Conservation (phyloP, 1,284 basidiomycete genomes). For the Sporisorium scitamineum region DNA sequence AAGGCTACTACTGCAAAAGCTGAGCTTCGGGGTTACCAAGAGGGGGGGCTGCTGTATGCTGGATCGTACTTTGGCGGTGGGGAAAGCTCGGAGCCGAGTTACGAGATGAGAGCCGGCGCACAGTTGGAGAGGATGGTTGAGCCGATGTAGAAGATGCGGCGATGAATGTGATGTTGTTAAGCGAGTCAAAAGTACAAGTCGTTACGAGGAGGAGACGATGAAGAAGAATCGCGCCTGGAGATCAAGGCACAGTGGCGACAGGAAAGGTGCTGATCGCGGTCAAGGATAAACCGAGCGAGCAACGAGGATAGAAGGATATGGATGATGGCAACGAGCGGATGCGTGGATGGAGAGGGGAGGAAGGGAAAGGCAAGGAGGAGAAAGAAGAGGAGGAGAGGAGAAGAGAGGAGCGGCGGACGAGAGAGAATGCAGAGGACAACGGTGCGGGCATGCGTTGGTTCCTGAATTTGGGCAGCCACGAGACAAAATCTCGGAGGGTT, state of each 20-base stretch:
- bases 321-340: not conserved
- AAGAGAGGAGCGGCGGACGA: not conserved
- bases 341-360: not conserved
- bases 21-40: not conserved
- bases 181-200: not conserved
- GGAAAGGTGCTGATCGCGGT: not conserved
- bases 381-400: not conserved
- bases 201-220: not conserved
- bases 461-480: conserved; percentile 2
- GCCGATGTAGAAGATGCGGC: not conserved
- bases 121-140: not conserved
- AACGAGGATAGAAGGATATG: not conserved
- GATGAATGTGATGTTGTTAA: not conserved
- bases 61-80: not conserved
- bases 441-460: conserved; percentile 4
- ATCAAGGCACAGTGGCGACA: not conserved
- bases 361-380: not conserved
- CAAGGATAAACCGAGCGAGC: not conserved
- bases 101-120: not conserved
- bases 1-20: not conserved
- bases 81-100: not conserved
- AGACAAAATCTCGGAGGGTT: not conserved
- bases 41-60: not conserved
- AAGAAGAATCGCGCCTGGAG: not conserved
- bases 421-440: not conserved